Evolutionary conservation across 768 basidiomycete species (phyloP).

Genomic region (Coprinopsis cinerea): DNA sequence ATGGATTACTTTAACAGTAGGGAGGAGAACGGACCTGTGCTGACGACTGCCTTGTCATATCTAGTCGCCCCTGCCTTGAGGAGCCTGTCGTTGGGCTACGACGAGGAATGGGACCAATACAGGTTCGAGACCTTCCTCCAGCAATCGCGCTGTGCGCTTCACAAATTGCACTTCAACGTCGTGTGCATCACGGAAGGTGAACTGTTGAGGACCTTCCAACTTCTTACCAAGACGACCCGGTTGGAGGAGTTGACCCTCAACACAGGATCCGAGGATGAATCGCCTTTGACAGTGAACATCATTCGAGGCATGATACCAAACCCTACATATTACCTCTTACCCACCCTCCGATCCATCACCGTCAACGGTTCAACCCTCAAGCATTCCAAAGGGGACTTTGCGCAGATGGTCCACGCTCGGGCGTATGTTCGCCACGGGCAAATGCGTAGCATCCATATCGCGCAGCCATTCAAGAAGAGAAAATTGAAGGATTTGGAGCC

Average conservation of each 20-base stretch:
- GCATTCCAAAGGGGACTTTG: not conserved
- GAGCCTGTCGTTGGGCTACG: conserved; percentile 1
- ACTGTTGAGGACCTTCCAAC: not conserved
- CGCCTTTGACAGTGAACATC: not conserved
- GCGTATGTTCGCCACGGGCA: no score
- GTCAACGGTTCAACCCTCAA: not conserved
- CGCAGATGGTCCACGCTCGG: not conserved
- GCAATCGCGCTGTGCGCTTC: not conserved
- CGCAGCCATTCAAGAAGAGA: no score
- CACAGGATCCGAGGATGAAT: not conserved
- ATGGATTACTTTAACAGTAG: not conserved
- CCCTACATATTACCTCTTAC: not conserved
- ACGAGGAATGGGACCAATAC: not conserved
- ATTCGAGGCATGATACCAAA: not conserved
- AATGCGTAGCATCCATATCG: no score
- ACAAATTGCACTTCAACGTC: not conserved
- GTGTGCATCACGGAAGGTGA: conserved; percentile 1
- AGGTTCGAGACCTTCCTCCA: not conserved
- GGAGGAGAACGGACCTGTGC: not conserved
- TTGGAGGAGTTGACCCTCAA: not conserved
- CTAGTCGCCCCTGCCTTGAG: not conserved
- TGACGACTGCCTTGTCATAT: not conserved
- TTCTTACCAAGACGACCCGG: not conserved
- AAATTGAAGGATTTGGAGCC: no score
- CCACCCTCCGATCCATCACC: not conserved